Percentiles rank a stretch among this genome's conserved stretches.
These are phyloP conservation scores for Neofusicoccum umdonicola DNA, from an alignment of 2,329 filamentous ascomycete species.

Conservation along the genomic window DNA sequence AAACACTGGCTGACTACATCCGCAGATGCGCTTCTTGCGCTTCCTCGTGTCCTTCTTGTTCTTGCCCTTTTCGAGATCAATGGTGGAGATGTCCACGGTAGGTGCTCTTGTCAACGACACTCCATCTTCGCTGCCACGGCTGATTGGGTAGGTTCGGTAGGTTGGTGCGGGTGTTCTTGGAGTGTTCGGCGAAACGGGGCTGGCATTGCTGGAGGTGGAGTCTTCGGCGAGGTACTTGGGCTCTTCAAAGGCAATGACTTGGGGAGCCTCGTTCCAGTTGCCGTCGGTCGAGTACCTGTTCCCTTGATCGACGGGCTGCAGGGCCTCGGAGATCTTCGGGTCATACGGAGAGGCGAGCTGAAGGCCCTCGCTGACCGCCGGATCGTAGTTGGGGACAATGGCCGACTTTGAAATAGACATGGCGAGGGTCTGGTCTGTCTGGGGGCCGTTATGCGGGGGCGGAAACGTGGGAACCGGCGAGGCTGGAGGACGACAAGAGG, in stretches of 20 bases:
- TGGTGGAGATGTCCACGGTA: neutral
- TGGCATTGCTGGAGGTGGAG: neutral
- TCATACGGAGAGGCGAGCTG: conserved; percentile 5
- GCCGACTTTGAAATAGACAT: conserved; percentile 6
- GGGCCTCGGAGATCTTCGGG: neutral
- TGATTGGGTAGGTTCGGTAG: conserved; percentile 1
- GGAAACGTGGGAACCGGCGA: neutral
- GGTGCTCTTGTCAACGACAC: neutral
- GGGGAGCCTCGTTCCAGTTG: conserved; percentile 10
- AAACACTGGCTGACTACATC: conserved; percentile 5
- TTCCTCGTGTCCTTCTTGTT: neutral
- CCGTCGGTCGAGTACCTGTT: neutral
- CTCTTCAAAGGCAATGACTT: neutral
- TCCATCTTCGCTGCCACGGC: neutral
- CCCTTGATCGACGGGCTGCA: neutral
- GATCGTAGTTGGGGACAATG: neutral
- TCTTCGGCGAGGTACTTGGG: conserved; percentile 5
- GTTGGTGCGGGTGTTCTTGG: neutral
- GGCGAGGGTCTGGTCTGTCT: neutral
- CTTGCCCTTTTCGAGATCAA: neutral
- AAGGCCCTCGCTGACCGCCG: neutral
- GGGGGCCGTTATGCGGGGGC: neutral
- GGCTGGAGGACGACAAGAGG: neutral
- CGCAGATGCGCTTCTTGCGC: neutral
- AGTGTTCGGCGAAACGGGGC: neutral